Evolutionary conservation across 495 filamentous ascomycete species (phyloP), one percentile per base, ranked within the genome.

Genomic region (Lindgomyces ingoldianus): DNA sequence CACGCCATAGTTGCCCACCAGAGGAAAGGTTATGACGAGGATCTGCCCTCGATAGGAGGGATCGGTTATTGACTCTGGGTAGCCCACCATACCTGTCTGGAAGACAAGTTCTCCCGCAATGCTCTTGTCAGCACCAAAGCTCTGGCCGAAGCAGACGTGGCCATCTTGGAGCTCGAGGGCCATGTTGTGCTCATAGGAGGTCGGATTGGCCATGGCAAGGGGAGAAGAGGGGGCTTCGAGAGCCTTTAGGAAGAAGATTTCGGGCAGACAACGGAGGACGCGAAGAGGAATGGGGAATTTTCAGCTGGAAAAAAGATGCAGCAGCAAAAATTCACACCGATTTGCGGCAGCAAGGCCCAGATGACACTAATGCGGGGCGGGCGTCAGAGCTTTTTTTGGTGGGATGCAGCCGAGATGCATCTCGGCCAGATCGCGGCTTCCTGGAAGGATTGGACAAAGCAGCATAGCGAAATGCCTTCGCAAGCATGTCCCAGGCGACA

Each of bases 71-170:
- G 90, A 93, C 80, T 98, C 94, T 29, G 94, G 93, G 73, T 98
- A 98, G 64, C 94, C 94, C 59, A 98, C 94, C 94, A 98, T 96
- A 73, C 94, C 94, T 51, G 94, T 98, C 82, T 98, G 94, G 80
- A 98, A 98, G 76, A 98, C 94, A 74, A 98, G 81, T 83, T 98
- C 94, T 71, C 94, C 94, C 60, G 93, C 88, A 70, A 94, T 85
- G 73, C 88, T 95, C 82, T 90, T 94, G 72, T 91, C 81, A 25
- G 92, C 91, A 73, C 94, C 94, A 74, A 97, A 98, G 81, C 92
- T 96, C 79, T 91, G 89, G 56, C 94, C 94, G 69, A 92, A 89
- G 80, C 92, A 96, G 69, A 87, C 84, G 29, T 85, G 85, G 72
- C 91, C 91, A 82, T 97, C 91, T 73, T 95, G 83, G 57, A 98